Base-by-base conservation (phyloP, 371 early-diverging fungal species). In the Lichtheimia hyalospora region DNA sequence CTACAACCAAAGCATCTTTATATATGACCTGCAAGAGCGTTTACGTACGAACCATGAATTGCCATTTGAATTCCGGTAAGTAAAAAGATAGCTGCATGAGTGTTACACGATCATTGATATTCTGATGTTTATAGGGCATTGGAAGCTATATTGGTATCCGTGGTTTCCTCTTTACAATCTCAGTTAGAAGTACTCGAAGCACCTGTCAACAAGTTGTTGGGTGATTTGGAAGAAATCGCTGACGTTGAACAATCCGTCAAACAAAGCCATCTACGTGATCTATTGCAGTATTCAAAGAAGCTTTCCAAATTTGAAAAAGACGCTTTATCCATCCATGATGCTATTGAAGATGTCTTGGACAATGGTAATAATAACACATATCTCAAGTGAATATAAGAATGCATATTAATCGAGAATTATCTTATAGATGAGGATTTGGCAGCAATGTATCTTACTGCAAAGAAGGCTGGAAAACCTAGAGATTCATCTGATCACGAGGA, bases 391-490 rank as follows among this genome's bases (percentile, higher is more conserved):
- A 14, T 34, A 8, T 13, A 24, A 14, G 50, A 6, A 14, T 5
- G 50, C 3, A 21, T 14, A 20, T 54, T 41, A 5, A 23, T 41
- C 4, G 20, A 41, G 7, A 12, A 16, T n/a, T 46, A 24, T 5
- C 20, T 46, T 12, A 5, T 68, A 87, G 94, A 94, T 69, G 94
- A 94, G 39, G 96, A 96, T 65, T 68, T 96, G 61, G 93, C 92
- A 0, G 90, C 80, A 46, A 90, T 96, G 93, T 96, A 92, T 67
- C 69, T 96, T 59, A 88, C 93, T 6, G 89, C 84, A 28, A 94
- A 93, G 73, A 83, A 83, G 48, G 58, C 67, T 7, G 89, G 88
- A 8, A 58, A 61, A 5, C 76, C 82, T 2, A 79, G 89, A 39
- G 72, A 69, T 15, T 63, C 74, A 14, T 71, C 84, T 15, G 87